phyloP scores from a whole-genome alignment of 208 protist species.

The Acanthamoeba castellanii region DNA sequence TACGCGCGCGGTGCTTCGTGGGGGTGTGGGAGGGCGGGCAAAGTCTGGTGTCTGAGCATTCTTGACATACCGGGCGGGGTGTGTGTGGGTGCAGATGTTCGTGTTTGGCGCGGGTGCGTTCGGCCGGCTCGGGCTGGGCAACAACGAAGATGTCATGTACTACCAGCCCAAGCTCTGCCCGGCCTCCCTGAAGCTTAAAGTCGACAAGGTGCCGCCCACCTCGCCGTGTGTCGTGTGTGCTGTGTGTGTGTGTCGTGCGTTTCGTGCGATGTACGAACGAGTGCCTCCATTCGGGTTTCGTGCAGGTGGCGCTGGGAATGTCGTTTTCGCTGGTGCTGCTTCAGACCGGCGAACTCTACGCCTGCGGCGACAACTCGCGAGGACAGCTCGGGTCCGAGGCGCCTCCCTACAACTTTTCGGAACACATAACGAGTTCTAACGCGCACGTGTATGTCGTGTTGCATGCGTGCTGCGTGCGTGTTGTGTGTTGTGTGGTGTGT shows the following conservation, averaged over 20 bases:
- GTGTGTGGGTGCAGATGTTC: background rate
- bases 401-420: too few relatives aligned
- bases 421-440: too few relatives aligned
- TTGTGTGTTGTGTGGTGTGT: too few relatives aligned
- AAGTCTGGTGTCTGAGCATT: too few relatives aligned
- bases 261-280: too few relatives aligned
- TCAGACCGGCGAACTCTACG: background rate
- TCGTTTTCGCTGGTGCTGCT: background rate
- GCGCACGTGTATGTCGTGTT: too few relatives aligned
- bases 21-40: too few relatives aligned
- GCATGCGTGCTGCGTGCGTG: background rate
- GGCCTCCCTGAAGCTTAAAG: background rate
- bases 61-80: background rate
- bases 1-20: background rate
- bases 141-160: background rate
- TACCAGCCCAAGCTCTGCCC: background rate
- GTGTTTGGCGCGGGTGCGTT: conserved; percentile 1
- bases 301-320: conserved; percentile 6
- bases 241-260: too few relatives aligned
- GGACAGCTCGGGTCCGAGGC: conserved; percentile 29
- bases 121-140: background rate
- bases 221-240: too few relatives aligned
- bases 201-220: background rate
- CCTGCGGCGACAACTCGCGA: background rate
- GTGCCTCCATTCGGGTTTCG: too few relatives aligned